These are phyloP conservation scores for Blastobotrys peoriensis DNA, from an alignment of 805 yeast species.

Conservation along the genomic window DNA sequence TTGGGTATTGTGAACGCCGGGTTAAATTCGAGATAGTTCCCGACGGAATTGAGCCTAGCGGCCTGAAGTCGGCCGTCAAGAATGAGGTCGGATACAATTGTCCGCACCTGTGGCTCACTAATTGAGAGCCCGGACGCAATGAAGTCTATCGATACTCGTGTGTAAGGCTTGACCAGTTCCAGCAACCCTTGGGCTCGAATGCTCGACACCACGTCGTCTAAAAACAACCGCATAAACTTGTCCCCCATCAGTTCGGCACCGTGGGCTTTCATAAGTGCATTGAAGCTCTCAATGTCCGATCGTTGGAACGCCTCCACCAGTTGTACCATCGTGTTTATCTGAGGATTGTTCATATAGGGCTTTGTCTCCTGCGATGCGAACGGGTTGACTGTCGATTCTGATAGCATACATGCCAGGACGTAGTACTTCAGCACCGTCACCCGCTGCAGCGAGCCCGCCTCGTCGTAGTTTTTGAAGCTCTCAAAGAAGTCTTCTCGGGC, in stretches of 20 bases:
- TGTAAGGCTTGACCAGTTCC: slow-evolving; percentile 28
- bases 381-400: slow-evolving; percentile 57
- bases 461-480: slow-evolving; percentile 55
- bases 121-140: slow-evolving; percentile 23
- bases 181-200: slow-evolving; percentile 26
- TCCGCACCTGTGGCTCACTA: slow-evolving; percentile 15
- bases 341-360: slow-evolving; percentile 37
- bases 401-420: slow-evolving; percentile 52
- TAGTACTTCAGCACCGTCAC: slow-evolving; percentile 53
- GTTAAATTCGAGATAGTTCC: slow-evolving; percentile 4
- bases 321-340: slow-evolving; percentile 26
- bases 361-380: slow-evolving; percentile 68
- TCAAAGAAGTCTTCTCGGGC: slow-evolving; percentile 53
- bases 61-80: slow-evolving; percentile 24
- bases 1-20: not conserved
- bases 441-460: slow-evolving; percentile 59
- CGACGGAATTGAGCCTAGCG: slow-evolving; percentile 26
- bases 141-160: slow-evolving; percentile 23
- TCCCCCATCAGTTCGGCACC: slow-evolving; percentile 14
- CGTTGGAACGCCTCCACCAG: slow-evolving; percentile 33
- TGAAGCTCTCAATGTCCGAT: slow-evolving; percentile 21
- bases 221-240: slow-evolving; percentile 11
- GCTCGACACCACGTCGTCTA: slow-evolving; percentile 23
- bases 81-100: slow-evolving; percentile 23
- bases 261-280: slow-evolving; percentile 13